These are phyloP conservation scores for Arabidopsis hybrid DNA, from an alignment of 441 rosid genomes.

Conservation along the genomic window DNA sequence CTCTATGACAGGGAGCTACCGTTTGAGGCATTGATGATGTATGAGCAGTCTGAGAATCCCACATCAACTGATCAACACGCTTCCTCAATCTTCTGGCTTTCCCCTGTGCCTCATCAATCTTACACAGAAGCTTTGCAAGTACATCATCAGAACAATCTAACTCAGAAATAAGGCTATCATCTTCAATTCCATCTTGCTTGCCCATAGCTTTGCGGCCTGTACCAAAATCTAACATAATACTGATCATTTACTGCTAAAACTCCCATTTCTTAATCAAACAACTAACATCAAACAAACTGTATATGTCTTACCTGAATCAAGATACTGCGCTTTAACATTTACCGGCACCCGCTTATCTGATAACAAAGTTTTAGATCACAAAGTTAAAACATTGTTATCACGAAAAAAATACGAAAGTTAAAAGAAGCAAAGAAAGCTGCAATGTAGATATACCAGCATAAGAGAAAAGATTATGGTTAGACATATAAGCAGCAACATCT, in stretches of 20 bases:
- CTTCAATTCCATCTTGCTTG: constrained; percentile 49
- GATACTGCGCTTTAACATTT: constrained; percentile 41
- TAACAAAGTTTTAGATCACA: constrained; percentile 29
- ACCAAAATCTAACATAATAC: constrained; percentile 15
- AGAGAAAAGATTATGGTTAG: constrained; percentile 69
- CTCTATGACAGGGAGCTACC: constrained; percentile 1
- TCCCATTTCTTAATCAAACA: neutral
- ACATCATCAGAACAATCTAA: constrained; percentile 48
- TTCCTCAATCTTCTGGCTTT: constrained; percentile 51
- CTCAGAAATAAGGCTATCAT: constrained; percentile 51
- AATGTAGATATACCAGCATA: constrained; percentile 62
- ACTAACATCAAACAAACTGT: constrained; percentile 11
- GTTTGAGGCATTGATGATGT: constrained; percentile 12
- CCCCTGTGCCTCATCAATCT: constrained; percentile 61
- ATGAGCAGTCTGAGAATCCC: constrained; percentile 48
- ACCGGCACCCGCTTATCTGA: constrained; percentile 58
- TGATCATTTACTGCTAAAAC: constrained; percentile 5
- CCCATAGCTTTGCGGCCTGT: constrained; percentile 47
- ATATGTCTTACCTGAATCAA: constrained; percentile 55
- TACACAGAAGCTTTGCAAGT: constrained; percentile 56
- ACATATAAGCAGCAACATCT: constrained; percentile 62
- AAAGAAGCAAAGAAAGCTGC: constrained; percentile 7
- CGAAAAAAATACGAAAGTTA: neutral
- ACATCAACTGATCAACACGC: constrained; percentile 61
- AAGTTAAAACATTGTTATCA: constrained; percentile 5